Evolutionary conservation across 176 grass and related monocot species (phyloP), one percentile per base, ranked within the genome.

Genomic region (Aegilops longissima): DNA sequence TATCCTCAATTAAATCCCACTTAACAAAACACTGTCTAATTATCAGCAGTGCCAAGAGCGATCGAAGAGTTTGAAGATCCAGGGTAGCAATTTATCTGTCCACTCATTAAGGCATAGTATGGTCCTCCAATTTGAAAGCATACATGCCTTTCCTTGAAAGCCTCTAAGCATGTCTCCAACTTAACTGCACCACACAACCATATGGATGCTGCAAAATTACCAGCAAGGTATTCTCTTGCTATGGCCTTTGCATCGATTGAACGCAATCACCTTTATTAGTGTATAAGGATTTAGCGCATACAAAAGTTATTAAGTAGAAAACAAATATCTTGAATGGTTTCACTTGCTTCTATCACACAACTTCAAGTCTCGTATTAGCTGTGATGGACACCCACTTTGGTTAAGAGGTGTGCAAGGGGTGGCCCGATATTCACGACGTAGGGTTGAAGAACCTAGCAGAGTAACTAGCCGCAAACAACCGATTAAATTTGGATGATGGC

Each of bases 91-190:
- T 68, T 21, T 66, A 59, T 23, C 67, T 59, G 87, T 80, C 61
- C 68, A 71, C 38, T 70, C 9, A 39, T 39, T 70, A 24, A 52
- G 25, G 61, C 33, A 8, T 61, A 34, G 33, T 34, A 84, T 29
- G 73, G 52, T 84, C 75, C 44, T 21, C 73, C 24, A 27, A 83
- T 73, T 73, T 44, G 70, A 73, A 38, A 73, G 38, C 8, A 44
- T n/a, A 40, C 0, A 21, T 71, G 49, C 49, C 49, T 36, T 71
- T 71, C 70, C 70, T 72, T 72, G 20, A 42, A 72, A 42, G 9
- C 69, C 69, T 69, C 66, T 44, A 24, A 73, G 1, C 70, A 44
- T 24, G 21, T 8, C 21, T 21, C 36, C 38, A 44, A 25, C 38
- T 24, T 73, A 6, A 73, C 42, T 44, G 38, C 70, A 23, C 38